Percentiles rank a stretch among this genome's conserved stretches.
Evolutionary conservation across 2,329 filamentous ascomycete genomes (phyloP).

Genomic region (Beauveria sp.): DNA sequence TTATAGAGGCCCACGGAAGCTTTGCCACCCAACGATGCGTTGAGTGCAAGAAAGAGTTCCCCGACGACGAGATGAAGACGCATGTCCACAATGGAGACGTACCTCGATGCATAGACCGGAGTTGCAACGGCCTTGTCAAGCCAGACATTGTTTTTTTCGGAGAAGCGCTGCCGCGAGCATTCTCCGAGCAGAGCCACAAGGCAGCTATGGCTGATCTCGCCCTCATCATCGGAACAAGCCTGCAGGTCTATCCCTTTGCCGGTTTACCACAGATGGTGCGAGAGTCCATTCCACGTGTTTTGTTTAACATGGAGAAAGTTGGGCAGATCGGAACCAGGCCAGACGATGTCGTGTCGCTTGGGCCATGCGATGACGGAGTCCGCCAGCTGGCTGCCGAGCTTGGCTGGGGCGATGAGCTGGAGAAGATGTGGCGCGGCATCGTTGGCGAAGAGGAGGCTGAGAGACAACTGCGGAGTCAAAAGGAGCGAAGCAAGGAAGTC

Average conservation of each 20-base stretch:
- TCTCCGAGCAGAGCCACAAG: slow-evolving; percentile 32
- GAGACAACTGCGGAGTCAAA: slow-evolving; percentile 32
- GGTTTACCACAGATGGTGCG: slow-evolving; percentile 60
- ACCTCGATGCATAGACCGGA: slow-evolving; percentile 53
- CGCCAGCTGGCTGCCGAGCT: slow-evolving; percentile 68
- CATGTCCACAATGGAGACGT: slow-evolving; percentile 61
- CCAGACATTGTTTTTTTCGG: slow-evolving; percentile 95
- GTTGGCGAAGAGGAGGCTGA: slow-evolving; percentile 54
- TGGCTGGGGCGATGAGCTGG: slow-evolving; percentile 81
- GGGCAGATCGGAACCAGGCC: slow-evolving; percentile 67
- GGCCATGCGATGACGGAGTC: slow-evolving; percentile 77
- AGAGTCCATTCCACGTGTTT: slow-evolving; percentile 61
- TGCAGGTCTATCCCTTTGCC: slow-evolving; percentile 85
- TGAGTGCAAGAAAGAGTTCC: slow-evolving; percentile 69
- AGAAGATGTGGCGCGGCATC: slow-evolving; percentile 62
- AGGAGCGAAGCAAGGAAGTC: slow-evolving; percentile 23
- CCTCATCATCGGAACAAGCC: slow-evolving; percentile 81
- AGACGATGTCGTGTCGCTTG: slow-evolving; percentile 80
- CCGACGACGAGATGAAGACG: slow-evolving; percentile 64
- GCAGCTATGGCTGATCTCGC: slow-evolving; percentile 63
- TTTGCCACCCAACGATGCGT: slow-evolving; percentile 90
- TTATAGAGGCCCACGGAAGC: slow-evolving; percentile 91
- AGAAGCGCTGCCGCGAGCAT: slow-evolving; percentile 47
- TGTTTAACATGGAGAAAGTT: slow-evolving; percentile 82
- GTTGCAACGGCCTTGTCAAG: slow-evolving; percentile 76